phyloP scores from a whole-genome alignment of 1,284 basidiomycete genomes.

The Ceratobasidium sp. region DNA sequence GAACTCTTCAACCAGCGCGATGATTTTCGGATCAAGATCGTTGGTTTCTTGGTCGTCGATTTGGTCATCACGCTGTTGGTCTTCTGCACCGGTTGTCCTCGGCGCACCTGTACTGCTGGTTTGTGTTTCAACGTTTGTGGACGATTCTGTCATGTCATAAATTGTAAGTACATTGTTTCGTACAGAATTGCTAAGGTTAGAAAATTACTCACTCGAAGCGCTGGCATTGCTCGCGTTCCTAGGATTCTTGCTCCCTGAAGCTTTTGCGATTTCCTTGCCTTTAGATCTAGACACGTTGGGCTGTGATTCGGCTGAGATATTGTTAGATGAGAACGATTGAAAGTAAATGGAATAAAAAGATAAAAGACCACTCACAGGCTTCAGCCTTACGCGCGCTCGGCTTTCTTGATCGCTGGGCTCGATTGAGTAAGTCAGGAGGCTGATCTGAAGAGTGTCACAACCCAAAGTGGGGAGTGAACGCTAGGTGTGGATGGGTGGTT shows the following conservation, averaged over 20 bases:
- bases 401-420: not conserved
- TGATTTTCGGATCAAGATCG: not conserved
- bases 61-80: not conserved
- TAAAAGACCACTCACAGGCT: not conserved
- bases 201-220: constrained; percentile 13
- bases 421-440: no score
- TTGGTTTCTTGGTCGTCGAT: not conserved
- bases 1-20: not conserved
- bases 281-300: not conserved
- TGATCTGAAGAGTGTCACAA: no score
- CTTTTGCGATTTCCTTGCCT: not conserved
- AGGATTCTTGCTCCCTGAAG: not conserved
- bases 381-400: not conserved
- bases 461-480: no score
- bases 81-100: not conserved
- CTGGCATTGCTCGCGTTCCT: not conserved
- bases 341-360: not conserved
- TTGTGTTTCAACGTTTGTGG: not conserved
- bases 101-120: not conserved
- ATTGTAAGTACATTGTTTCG: no score
- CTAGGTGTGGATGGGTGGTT: no score
- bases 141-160: not conserved
- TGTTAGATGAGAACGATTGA: no score
- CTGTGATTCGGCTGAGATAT: not conserved
- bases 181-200: no score